Conservation (phyloP, 2,329 filamentous ascomycete species). For the Xylariaceae sp. region DNA sequence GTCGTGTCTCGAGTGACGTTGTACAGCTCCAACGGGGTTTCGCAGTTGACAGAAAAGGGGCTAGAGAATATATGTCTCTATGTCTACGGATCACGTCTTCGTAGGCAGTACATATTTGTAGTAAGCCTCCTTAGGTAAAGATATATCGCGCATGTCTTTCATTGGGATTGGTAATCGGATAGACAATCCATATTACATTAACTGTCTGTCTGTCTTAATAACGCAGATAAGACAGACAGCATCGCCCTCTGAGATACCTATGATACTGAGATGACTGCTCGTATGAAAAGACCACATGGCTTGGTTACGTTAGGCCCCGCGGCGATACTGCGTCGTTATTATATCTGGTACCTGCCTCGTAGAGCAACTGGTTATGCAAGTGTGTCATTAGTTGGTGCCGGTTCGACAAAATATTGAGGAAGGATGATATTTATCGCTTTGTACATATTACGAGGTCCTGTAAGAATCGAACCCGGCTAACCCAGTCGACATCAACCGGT, state of each 20-base stretch:
- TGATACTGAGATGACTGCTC: too few relatives aligned
- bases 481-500: neutral
- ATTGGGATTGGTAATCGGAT: neutral
- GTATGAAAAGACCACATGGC: constrained; percentile 26
- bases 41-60: constrained; percentile 5
- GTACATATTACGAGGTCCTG: too few relatives aligned
- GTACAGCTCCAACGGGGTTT: constrained; percentile 19
- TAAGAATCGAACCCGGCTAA: neutral
- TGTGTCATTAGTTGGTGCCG: neutral
- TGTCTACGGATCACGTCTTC: too few relatives aligned
- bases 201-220: neutral
- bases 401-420: too few relatives aligned
- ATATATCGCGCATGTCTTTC: neutral
- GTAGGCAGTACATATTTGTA: too few relatives aligned
- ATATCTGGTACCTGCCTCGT: constrained; percentile 9
- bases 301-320: constrained; percentile 26
- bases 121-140: too few relatives aligned
- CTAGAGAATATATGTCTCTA: too few relatives aligned
- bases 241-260: too few relatives aligned
- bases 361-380: constrained; percentile 11
- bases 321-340: constrained; percentile 2
- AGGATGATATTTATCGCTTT: too few relatives aligned
- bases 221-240: constrained; percentile 7
- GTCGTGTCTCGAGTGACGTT: constrained; percentile 16
- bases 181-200: neutral